A percentile compares a stretch with the other conserved stretches of the same genome.
phyloP scores from a whole-genome alignment of 768 basidiomycete species.

The Trametes meyenii region DNA sequence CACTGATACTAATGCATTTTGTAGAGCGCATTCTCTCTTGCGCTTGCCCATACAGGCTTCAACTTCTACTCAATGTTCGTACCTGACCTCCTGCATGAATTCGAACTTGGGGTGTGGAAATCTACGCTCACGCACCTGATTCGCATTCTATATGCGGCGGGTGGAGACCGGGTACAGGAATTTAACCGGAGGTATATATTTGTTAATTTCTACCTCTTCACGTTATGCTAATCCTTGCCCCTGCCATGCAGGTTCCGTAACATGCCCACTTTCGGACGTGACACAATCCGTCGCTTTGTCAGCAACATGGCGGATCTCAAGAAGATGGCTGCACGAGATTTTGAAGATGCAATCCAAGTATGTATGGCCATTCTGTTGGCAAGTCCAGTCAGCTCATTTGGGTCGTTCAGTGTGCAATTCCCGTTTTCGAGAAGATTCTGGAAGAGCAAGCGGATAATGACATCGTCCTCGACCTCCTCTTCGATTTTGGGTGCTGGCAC shows the following conservation, averaged over 20 bases:
- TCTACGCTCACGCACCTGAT: conserved; percentile 28
- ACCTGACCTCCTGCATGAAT: conserved; percentile 36
- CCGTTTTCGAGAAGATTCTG: conserved; percentile 40
- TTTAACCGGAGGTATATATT: conserved; percentile 20
- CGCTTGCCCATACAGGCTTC: not conserved
- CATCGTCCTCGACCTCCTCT: conserved; percentile 38
- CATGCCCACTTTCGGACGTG: conserved; percentile 27
- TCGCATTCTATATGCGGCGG: conserved; percentile 20
- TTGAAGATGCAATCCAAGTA: conserved; percentile 33
- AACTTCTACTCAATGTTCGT: conserved; percentile 2
- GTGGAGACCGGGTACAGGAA: conserved; percentile 2
- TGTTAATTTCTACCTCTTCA: not conserved
- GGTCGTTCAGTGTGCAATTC: conserved; percentile 36
- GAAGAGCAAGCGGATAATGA: conserved; percentile 23
- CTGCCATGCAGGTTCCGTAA: conserved; percentile 16
- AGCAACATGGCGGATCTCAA: conserved; percentile 30
- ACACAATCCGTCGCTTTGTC: conserved; percentile 29
- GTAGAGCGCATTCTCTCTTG: not conserved
- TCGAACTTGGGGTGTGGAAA: conserved; percentile 40
- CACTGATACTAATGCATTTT: no score
- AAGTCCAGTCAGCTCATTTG: not conserved
- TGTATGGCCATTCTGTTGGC: not conserved
- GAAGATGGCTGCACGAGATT: conserved; percentile 33
- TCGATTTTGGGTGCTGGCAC: conserved; percentile 40
- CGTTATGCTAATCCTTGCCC: not conserved